These are phyloP conservation scores for Triticum dicoccoides DNA, from an alignment of 176 grass and related monocot genomes.

Conservation along the genomic window DNA sequence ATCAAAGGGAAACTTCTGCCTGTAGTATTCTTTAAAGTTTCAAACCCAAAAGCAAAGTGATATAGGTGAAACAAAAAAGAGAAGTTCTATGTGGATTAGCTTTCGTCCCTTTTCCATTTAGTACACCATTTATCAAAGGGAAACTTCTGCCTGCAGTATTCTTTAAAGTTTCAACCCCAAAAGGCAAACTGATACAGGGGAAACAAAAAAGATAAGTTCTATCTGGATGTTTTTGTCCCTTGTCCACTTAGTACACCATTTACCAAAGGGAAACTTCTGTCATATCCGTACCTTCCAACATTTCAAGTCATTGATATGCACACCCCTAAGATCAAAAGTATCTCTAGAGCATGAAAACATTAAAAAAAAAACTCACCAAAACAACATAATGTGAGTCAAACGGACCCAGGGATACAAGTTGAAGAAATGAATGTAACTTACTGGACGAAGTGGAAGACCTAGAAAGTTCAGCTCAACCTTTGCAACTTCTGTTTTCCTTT, in stretches of 20 bases:
- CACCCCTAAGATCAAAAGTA: neutral
- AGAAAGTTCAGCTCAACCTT: slow-evolving; percentile 82
- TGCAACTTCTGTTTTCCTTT: slow-evolving; percentile 56
- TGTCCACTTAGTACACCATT: slow-evolving; percentile 3
- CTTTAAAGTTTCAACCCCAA: neutral
- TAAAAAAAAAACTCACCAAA: neutral
- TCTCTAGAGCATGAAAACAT: neutral
- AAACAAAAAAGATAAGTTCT: slow-evolving; percentile 5
- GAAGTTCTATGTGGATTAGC: slow-evolving; percentile 1
- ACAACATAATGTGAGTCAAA: slow-evolving; percentile 2
- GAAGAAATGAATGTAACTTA: slow-evolving; percentile 46
- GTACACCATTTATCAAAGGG: neutral
- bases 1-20: neutral
- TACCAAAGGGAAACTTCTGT: neutral
- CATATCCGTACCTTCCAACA: slow-evolving; percentile 6
- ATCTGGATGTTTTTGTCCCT: neutral
- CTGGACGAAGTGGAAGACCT: slow-evolving; percentile 87
- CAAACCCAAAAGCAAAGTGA: neutral
- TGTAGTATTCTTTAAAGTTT: neutral
- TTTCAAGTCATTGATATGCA: neutral
- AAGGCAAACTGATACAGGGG: neutral
- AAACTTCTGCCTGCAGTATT: neutral
- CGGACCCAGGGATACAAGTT: neutral
- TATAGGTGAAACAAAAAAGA: neutral
- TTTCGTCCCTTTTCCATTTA: slow-evolving; percentile 2